Evolutionary conservation across 129 eudicot genomes (phyloP).

Genomic region (Apium graveolens): DNA sequence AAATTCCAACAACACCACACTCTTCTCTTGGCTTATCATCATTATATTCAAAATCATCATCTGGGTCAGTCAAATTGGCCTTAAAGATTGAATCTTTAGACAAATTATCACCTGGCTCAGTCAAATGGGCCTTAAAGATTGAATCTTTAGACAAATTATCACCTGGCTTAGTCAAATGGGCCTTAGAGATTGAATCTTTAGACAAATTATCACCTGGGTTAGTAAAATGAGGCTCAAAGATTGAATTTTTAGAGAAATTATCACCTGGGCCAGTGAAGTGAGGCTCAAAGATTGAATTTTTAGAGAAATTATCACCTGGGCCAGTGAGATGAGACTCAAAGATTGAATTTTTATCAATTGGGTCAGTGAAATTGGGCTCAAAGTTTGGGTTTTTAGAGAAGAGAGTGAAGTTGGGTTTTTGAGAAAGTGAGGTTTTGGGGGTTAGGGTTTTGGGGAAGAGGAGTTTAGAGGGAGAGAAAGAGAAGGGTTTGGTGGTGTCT

Average conservation of each 20-base stretch:
- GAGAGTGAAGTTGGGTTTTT: not conserved
- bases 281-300: constrained; percentile 22
- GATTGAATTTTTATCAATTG: too few relatives aligned
- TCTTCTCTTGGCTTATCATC: constrained; percentile 45
- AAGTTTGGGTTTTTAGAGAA: constrained; percentile 25
- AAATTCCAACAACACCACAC: constrained; percentile 53
- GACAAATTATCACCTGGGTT: not conserved
- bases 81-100: constrained; percentile 24
- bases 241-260: constrained; percentile 16
- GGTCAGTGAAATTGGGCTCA: constrained; percentile 13
- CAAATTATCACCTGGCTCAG: not conserved
- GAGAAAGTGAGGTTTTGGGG: constrained; percentile 12
- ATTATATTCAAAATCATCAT: not conserved
- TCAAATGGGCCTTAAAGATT: constrained; percentile 14
- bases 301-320: too few relatives aligned
- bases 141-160: constrained; percentile 13
- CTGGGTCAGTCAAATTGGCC: constrained; percentile 14
- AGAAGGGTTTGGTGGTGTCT: constrained; percentile 5
- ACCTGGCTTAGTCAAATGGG: constrained; percentile 6
- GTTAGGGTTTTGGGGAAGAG: constrained; percentile 18
- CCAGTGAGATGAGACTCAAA: too few relatives aligned
- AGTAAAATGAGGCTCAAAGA: constrained; percentile 15
- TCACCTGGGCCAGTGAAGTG: constrained; percentile 6
- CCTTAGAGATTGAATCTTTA: constrained; percentile 22
- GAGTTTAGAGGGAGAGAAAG: constrained; percentile 2